These are phyloP conservation scores for Venturia oleaginea DNA, from an alignment of 2,329 filamentous ascomycete species.

Conservation along the genomic window DNA sequence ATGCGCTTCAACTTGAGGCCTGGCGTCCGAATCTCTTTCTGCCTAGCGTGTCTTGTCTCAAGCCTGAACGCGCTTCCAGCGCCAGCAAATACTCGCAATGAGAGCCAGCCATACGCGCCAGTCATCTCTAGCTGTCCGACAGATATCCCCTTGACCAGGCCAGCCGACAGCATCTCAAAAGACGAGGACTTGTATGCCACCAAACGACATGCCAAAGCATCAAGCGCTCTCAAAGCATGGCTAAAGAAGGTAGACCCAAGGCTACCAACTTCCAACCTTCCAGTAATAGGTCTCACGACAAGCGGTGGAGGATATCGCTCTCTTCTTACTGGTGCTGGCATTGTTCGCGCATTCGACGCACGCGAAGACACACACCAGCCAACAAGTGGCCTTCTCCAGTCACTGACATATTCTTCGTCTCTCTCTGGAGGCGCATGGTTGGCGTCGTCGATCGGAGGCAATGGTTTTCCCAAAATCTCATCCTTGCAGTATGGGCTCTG, in stretches of 20 bases:
- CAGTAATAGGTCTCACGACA: constrained; percentile 33
- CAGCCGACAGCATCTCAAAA: background rate
- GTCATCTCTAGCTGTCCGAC: background rate
- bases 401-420: constrained; percentile 37
- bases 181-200: constrained; percentile 4
- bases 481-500: constrained; percentile 32
- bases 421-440: constrained; percentile 40
- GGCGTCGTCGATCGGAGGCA: constrained; percentile 35
- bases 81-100: background rate
- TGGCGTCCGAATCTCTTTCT: background rate
- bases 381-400: constrained; percentile 37
- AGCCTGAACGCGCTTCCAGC: background rate
- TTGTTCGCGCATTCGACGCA: constrained; percentile 36
- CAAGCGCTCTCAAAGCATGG: constrained; percentile 1
- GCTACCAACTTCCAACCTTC: constrained; percentile 29
- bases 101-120: background rate
- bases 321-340: constrained; percentile 31
- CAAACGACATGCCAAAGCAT: background rate
- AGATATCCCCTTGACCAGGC: background rate
- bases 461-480: constrained; percentile 38
- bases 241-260: constrained; percentile 1
- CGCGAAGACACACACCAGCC: constrained; percentile 34
- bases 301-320: constrained; percentile 37
- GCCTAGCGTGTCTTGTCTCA: background rate
- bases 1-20: background rate